A percentile compares a stretch with the other conserved stretches of the same genome.
phyloP scores from a whole-genome alignment of 2,329 filamentous ascomycete species.

The Bipolaris zeicola region DNA sequence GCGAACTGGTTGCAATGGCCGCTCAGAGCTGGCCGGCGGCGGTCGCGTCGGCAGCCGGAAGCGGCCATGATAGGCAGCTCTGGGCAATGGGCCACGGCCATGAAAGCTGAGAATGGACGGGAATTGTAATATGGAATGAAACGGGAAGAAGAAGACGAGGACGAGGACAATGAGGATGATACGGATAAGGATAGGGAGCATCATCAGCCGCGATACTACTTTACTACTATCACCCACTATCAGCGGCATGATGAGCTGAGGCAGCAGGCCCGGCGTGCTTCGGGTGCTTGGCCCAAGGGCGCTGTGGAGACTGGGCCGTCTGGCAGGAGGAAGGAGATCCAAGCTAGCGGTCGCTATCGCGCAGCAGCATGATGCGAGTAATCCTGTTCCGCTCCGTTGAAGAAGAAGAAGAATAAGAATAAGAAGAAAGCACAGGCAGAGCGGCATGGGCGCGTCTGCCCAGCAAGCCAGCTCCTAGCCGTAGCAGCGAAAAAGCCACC shows the following conservation, averaged over 20 bases:
- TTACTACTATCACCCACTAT: too few relatives aligned
- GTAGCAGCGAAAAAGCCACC: constrained; percentile 17
- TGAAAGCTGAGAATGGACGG: too few relatives aligned
- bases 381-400: constrained; percentile 22
- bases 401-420: constrained; percentile 5
- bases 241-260: constrained; percentile 1
- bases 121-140: too few relatives aligned
- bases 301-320: constrained; percentile 24
- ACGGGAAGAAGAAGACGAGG: too few relatives aligned
- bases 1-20: constrained; percentile 19
- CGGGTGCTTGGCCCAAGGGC: constrained; percentile 18
- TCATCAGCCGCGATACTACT: too few relatives aligned
- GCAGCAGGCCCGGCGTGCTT: constrained; percentile 14
- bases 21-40: constrained; percentile 1
- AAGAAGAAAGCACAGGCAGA: neutral
- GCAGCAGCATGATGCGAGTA: constrained; percentile 31
- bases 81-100: constrained; percentile 8
- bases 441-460: neutral
- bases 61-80: constrained; percentile 33
- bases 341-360: constrained; percentile 33
- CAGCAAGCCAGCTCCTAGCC: neutral
- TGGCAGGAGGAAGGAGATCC: constrained; percentile 26
- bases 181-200: too few relatives aligned
- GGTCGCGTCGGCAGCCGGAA: constrained; percentile 22
- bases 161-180: too few relatives aligned